These are phyloP conservation scores for Pseudozyma tsukubaensis DNA, from an alignment of 1,284 basidiomycete genomes.

Conservation along the genomic window DNA sequence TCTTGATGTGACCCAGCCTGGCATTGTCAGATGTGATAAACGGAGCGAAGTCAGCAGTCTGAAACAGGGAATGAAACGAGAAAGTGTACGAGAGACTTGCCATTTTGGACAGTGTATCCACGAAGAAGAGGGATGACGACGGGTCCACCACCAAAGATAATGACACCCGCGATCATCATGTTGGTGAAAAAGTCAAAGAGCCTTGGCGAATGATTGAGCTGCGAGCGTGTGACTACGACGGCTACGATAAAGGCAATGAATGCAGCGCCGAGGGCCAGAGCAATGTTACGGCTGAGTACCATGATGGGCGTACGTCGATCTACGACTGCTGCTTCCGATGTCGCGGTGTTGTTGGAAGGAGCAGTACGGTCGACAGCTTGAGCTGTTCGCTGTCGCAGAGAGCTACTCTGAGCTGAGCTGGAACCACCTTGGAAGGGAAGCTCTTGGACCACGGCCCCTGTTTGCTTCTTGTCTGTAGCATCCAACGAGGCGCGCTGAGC, in stretches of 20 bases:
- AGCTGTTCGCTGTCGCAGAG: constrained; percentile 20
- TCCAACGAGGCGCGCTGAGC: constrained; percentile 12
- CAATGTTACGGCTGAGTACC: constrained; percentile 41
- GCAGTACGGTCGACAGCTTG: constrained; percentile 11
- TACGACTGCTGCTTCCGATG: background rate
- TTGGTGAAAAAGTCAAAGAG: constrained; percentile 71
- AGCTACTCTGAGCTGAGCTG: background rate
- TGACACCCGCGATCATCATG: constrained; percentile 72
- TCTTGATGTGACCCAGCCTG: constrained; percentile 71
- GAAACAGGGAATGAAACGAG: background rate
- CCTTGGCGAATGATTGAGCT: constrained; percentile 61
- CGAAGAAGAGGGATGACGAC: constrained; percentile 75
- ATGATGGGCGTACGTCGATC: constrained; percentile 43
- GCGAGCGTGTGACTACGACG: constrained; percentile 68
- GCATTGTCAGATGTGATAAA: background rate
- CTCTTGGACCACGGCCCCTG: constrained; percentile 12
- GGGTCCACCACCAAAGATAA: constrained; percentile 76
- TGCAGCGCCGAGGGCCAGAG: constrained; percentile 59
- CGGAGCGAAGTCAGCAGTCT: background rate
- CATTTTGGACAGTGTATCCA: constrained; percentile 74
- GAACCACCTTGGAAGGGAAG: constrained; percentile 17
- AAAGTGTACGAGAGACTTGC: constrained; percentile 21
- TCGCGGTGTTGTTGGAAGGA: background rate
- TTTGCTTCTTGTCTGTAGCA: constrained; percentile 21
- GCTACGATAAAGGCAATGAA: constrained; percentile 64